Percentiles rank a stretch among this genome's conserved stretches.
These are phyloP conservation scores for Gossypium herbaceum DNA, from an alignment of 345 rosid genomes.

Conservation along the genomic window DNA sequence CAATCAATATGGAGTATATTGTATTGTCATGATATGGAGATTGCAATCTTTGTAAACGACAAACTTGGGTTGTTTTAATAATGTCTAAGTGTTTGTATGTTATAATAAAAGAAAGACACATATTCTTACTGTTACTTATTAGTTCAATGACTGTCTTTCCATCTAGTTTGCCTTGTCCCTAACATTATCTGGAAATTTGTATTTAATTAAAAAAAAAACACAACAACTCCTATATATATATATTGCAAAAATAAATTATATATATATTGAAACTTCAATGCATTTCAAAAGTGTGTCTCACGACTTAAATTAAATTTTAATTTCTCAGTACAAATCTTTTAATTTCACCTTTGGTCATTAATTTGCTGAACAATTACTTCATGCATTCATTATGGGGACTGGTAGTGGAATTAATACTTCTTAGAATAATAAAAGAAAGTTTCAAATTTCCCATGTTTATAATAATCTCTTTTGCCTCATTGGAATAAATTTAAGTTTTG, in stretches of 20 bases:
- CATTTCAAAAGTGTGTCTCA: too few relatives aligned
- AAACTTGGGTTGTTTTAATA: neutral
- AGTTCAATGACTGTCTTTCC: neutral
- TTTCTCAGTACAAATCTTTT: too few relatives aligned
- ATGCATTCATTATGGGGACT: too few relatives aligned
- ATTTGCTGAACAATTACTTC: too few relatives aligned
- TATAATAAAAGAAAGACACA: neutral
- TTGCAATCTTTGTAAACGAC: neutral
- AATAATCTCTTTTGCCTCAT: neutral
- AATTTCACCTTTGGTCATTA: too few relatives aligned
- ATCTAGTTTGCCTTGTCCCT: neutral
- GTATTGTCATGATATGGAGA: neutral
- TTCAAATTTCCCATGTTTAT: neutral
- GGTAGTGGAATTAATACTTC: too few relatives aligned
- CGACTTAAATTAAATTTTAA: too few relatives aligned
- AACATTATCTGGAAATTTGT: neutral
- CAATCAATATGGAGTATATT: neutral
- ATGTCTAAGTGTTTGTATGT: neutral
- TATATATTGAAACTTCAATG: too few relatives aligned
- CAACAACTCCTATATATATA: too few relatives aligned
- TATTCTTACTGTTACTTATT: neutral
- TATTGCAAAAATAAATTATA: too few relatives aligned
- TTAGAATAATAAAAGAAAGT: too few relatives aligned
- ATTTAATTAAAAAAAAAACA: neutral
- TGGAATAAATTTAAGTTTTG: neutral